Evolutionary conservation across 305 asterid genomes (phyloP), one percentile per base, ranked within the genome.

Genomic region (Solanum hybrid): DNA sequence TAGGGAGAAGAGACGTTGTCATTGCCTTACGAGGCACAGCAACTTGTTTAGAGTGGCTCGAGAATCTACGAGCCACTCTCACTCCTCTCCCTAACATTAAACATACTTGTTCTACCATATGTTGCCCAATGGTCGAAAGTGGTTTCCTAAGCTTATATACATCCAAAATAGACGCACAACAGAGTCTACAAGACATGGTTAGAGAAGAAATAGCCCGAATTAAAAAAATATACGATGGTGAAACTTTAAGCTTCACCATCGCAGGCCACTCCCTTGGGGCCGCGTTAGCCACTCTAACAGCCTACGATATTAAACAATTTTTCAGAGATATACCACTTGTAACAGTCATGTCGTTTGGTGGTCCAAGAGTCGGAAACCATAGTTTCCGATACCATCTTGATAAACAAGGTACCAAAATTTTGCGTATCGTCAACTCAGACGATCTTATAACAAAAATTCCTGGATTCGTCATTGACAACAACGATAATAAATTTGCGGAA

Each of bases 251-350:
- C 91, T 92, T 97, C 12, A 97, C 99, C 57, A 95, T 97, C 61
- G 95, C 99, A 20, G 99, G 99, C 6, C 99, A 97, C 93, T 96
- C 99, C 91, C 94, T 97, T 0, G 99, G 99, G 14, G 99, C 99
- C 3, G 99, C 99, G 0, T 41, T 97, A 79, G 99, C 99, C 6
- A 94, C 96, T 3, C 94, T 97, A 3, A 94, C 97, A 3, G 99
- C 99, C 1, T 96, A 96, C 88, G 99, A 97, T 91, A 93, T 96
- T 68, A 92, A 94, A 7, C 89, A 93, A 29, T 89, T 93, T 2
- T 96, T 96, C 91, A 89, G 84, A 13, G 92, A 94, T 7, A 94
- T 95, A 20, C 98, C 98, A 0, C 10, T 95, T 12, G 98, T 97
- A 45, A 96, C 99, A 0, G 99, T 97, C 4, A 95, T 97, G 77